Percentiles rank a stretch among this genome's conserved stretches.
phyloP scores from a whole-genome alignment of 306 rosid species.

The Trifolium repens region DNA sequence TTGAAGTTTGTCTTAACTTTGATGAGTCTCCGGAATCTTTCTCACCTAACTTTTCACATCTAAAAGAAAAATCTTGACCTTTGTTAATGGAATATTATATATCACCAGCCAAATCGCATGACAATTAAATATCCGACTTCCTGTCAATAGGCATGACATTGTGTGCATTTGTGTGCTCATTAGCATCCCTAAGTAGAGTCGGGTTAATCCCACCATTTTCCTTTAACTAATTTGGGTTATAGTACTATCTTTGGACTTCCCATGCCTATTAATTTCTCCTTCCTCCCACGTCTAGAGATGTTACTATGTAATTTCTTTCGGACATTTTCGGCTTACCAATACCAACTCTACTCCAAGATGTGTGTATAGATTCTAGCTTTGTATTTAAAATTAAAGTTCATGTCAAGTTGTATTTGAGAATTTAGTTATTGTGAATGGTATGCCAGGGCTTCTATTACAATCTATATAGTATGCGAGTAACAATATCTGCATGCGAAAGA shows the following conservation, averaged over 20 bases:
- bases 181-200: background rate
- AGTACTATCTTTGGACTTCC: background rate
- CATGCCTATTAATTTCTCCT: background rate
- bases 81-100: background rate
- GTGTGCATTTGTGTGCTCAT: background rate
- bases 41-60: too few relatives aligned
- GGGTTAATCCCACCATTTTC: background rate
- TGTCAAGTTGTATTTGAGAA: background rate
- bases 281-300: background rate
- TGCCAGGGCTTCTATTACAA: background rate
- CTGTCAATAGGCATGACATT: too few relatives aligned
- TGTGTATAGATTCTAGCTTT: background rate
- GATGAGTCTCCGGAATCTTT: too few relatives aligned
- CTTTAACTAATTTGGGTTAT: background rate
- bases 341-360: background rate
- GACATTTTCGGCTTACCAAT: background rate
- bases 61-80: background rate
- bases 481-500: conserved; percentile 25
- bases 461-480: background rate
- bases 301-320: background rate
- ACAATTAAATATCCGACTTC: background rate
- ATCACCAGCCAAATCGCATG: background rate
- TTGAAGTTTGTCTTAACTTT: too few relatives aligned
- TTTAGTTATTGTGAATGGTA: background rate
- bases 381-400: background rate